Evolutionary conservation across 169 alveolate genomes (phyloP).

Genomic region (Plasmodium reichenowi): DNA sequence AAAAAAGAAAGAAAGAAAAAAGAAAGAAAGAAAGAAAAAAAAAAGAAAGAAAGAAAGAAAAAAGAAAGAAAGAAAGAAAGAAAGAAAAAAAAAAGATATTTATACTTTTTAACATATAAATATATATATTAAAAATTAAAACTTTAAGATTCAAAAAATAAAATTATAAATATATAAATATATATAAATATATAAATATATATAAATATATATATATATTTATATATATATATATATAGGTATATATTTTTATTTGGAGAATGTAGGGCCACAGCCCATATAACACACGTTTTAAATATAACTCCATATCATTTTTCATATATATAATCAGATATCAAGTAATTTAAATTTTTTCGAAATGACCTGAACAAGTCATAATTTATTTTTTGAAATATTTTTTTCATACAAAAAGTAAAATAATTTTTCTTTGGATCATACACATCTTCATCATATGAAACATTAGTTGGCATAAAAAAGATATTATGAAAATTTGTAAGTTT

Average conservation of each 20-base stretch:
- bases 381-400: slow-evolving; percentile 50
- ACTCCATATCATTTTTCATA: slow-evolving; percentile 2
- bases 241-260: not conserved
- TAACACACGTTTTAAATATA: too few species aligned
- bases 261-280: too few species aligned
- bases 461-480: slow-evolving; percentile 51
- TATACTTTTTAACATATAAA: too few species aligned
- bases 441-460: slow-evolving; percentile 19
- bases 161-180: too few species aligned
- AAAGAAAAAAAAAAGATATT: too few species aligned
- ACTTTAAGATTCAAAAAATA: too few species aligned
- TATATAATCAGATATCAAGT: slow-evolving; percentile 59
- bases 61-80: too few species aligned
- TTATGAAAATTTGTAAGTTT: slow-evolving; percentile 31
- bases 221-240: not conserved
- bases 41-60: too few species aligned
- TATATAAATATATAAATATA: not conserved
- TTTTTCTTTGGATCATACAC: slow-evolving; percentile 2
- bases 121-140: too few species aligned
- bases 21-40: too few species aligned
- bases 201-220: not conserved
- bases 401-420: slow-evolving; percentile 27
- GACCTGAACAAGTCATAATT: slow-evolving; percentile 74
- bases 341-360: slow-evolving; percentile 62
- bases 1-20: too few species aligned